These are phyloP conservation scores for Salix koriyanagi DNA, from an alignment of 345 rosid species.

Conservation along the genomic window DNA sequence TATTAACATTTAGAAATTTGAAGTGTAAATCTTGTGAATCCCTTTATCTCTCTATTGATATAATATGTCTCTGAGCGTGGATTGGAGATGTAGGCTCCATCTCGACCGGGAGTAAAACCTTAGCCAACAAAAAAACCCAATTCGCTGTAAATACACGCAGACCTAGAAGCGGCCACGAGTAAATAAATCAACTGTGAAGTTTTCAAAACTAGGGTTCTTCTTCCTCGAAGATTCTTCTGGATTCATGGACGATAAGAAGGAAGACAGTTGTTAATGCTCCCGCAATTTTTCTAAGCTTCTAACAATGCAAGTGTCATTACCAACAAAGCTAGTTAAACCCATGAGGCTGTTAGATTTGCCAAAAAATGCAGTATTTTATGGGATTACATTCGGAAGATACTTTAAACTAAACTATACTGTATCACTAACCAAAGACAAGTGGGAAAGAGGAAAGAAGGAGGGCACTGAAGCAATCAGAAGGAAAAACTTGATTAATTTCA, in stretches of 20 bases:
- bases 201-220: background rate
- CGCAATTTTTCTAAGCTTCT: background rate
- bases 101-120: background rate
- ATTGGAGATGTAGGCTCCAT: too few species aligned
- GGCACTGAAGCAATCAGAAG: background rate
- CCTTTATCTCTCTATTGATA: background rate
- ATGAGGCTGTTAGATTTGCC: background rate
- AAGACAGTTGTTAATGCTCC: background rate
- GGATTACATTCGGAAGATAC: background rate
- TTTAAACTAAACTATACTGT: conserved; percentile 12
- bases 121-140: too few species aligned
- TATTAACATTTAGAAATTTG: background rate
- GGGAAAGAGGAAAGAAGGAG: conserved; percentile 20
- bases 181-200: background rate
- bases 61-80: background rate
- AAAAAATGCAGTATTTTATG: background rate
- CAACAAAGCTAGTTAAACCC: background rate
- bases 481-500: background rate
- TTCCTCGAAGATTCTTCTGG: background rate
- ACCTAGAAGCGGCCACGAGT: background rate
- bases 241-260: background rate
- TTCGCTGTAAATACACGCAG: too few species aligned
- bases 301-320: background rate
- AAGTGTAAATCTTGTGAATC: background rate
- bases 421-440: conserved; percentile 30